Conservation (phyloP, 2,329 filamentous ascomycete genomes). For the Fusarium redolens region DNA sequence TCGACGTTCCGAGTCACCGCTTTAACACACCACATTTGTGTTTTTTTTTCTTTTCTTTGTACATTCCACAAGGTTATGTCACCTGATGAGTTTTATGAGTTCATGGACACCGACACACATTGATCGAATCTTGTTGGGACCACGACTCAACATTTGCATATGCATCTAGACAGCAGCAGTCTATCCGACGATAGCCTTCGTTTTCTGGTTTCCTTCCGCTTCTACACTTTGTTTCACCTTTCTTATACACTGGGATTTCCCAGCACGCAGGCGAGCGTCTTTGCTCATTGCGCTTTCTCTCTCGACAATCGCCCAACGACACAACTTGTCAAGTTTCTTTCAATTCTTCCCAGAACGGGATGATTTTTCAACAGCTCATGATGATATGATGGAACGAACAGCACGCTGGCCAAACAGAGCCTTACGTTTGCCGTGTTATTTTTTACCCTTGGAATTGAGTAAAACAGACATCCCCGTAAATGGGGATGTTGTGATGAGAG, state of each 20-base stretch:
- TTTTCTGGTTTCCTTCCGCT: slow-evolving; percentile 11
- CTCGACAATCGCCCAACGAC: slow-evolving; percentile 15
- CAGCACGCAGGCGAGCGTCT: slow-evolving; percentile 6
- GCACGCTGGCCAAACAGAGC: slow-evolving; percentile 44
- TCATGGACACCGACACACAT: slow-evolving; percentile 34
- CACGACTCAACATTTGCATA: slow-evolving; percentile 37
- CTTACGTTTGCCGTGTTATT: slow-evolving; percentile 39
- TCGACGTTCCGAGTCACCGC: slow-evolving; percentile 62
- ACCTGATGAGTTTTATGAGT: slow-evolving; percentile 43
- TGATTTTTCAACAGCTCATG: slow-evolving; percentile 41
- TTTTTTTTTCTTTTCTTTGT: slow-evolving; percentile 39
- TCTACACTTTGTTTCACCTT: slow-evolving; percentile 16
- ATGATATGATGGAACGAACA: slow-evolving; percentile 48
- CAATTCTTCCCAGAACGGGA: slow-evolving; percentile 16
- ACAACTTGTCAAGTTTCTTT: slow-evolving; percentile 23
- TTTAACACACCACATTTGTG: slow-evolving; percentile 47
- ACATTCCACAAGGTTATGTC: slow-evolving; percentile 37
- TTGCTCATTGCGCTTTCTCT: slow-evolving; percentile 11
- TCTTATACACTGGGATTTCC: slow-evolving; percentile 28
- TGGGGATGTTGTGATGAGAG: slow-evolving; percentile 27
- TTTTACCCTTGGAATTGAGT: slow-evolving; percentile 28
- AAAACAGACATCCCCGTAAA: slow-evolving; percentile 3
- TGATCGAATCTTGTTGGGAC: slow-evolving; percentile 31
- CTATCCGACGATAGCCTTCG: slow-evolving; percentile 34
- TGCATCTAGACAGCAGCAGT: slow-evolving; percentile 44